A percentile compares a stretch with the other conserved stretches of the same genome.
Evolutionary conservation across 106 monocot genomes (phyloP).

Genomic region (Dendrobium huoshanense): DNA sequence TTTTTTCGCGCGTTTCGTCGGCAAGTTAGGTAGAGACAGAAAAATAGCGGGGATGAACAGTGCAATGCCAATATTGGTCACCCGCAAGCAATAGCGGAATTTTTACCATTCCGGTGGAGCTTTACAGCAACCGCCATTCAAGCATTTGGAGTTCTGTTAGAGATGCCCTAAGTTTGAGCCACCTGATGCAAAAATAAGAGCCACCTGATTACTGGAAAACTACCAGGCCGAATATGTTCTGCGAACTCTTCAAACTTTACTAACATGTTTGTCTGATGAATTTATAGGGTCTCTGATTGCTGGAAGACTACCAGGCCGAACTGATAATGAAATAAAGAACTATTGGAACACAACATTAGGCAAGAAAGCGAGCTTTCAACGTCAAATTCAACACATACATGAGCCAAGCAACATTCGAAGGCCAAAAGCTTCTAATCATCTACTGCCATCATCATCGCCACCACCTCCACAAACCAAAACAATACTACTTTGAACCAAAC

Average conservation of each 20-base stretch:
- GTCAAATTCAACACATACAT: neutral
- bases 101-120: no score
- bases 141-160: no score
- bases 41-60: no score
- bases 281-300: constrained; percentile 59
- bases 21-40: no score
- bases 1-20: no score
- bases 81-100: no score
- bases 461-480: neutral
- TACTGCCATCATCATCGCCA: neutral
- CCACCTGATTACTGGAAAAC: no score
- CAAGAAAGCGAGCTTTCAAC: neutral
- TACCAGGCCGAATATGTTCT: no score
- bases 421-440: neutral
- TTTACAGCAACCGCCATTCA: no score
- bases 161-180: no score
- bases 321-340: constrained; percentile 7
- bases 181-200: no score
- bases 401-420: neutral
- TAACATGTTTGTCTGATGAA: neutral
- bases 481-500: neutral
- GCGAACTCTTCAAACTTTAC: neutral
- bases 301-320: constrained; percentile 15
- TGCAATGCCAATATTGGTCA: no score
- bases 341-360: constrained; percentile 1